Evolutionary conservation across 257 asterid species (phyloP), one percentile per base, ranked within the genome.

Genomic region (Solanum corneliomulleri): DNA sequence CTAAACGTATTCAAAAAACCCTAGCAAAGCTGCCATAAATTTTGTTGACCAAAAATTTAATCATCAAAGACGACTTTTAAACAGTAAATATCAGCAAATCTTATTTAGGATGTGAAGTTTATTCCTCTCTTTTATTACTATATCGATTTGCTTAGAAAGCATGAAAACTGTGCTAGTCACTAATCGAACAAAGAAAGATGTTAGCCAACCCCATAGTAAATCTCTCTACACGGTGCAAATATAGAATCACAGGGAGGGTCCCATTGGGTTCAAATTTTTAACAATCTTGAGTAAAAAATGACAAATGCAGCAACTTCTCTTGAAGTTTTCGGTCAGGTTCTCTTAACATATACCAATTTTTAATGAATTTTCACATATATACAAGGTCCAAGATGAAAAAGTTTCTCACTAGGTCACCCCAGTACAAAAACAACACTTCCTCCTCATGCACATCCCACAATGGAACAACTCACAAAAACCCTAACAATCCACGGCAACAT

Each of bases 31-130:
- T 87, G 69, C 91, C 89, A 87, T 86, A 85, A 87, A 78, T 86
- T 62, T 68, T 85, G 83, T 82, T 18, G 60, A 47, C 88, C 71
- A 58, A 39, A 82, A 56, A 70, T 68, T 33, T 25, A 78, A 58
- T 23, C 84, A 47, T 23, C 86, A 81, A 29, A 86, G 81, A 68
- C 14, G 62, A 27, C 62, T 75, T 44, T 60, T 72, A 6, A 44
- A 85, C 27, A 47, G 68, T 29, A 80, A 47, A 80, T 5, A 80
- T 60, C 31, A 62, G n/a, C 16, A 88, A 84, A 82, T 78, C 83
- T 23, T 7, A 92, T 98, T 94, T 83, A 96, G 99, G 71, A 95
- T 94, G 89, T 97, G 99, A 74, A 97, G 62, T 52, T 52, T 52
- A 52, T 52, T 52, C 7, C 23, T 52, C 62, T 52, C 62, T 52